phyloP scores from a whole-genome alignment of 2,329 filamentous ascomycete species.

The Paecilomyces formosus region DNA sequence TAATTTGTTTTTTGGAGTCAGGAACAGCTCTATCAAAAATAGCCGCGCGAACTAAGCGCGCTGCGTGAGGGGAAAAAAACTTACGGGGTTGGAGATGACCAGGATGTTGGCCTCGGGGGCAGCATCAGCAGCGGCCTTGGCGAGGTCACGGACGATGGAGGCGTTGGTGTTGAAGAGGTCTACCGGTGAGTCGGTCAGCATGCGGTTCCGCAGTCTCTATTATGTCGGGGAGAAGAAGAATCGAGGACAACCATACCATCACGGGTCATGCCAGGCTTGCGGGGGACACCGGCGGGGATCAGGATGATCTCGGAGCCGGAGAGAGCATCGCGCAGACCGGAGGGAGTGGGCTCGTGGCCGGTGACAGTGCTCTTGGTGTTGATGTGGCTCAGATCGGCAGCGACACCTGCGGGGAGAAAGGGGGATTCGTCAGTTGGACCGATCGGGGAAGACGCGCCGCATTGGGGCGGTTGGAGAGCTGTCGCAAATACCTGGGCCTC shows the following conservation, averaged over 20 bases:
- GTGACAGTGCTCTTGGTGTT: constrained; percentile 96
- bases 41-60: background rate
- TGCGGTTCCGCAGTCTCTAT: background rate
- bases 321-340: constrained; percentile 70
- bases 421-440: constrained; percentile 3
- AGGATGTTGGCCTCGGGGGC: constrained; percentile 90
- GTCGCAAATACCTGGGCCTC: constrained; percentile 66
- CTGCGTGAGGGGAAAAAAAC: constrained; percentile 13
- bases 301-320: constrained; percentile 88
- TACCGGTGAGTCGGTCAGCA: constrained; percentile 17
- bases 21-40: background rate
- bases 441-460: background rate
- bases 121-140: constrained; percentile 85
- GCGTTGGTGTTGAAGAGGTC: constrained; percentile 99
- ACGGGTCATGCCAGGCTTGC: constrained; percentile 99
- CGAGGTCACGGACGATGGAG: constrained; percentile 96
- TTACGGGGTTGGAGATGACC: constrained; percentile 92
- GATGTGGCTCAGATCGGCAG: constrained; percentile 96
- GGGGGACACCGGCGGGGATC: constrained; percentile 96
- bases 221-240: too few relatives aligned
- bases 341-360: constrained; percentile 73
- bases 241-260: constrained; percentile 52
- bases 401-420: constrained; percentile 63
- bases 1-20: background rate
- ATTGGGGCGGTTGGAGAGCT: constrained; percentile 25